Evolutionary conservation across 2,329 filamentous ascomycete genomes (phyloP), one percentile per base, ranked within the genome.

Genomic region (Helotiales sp.): DNA sequence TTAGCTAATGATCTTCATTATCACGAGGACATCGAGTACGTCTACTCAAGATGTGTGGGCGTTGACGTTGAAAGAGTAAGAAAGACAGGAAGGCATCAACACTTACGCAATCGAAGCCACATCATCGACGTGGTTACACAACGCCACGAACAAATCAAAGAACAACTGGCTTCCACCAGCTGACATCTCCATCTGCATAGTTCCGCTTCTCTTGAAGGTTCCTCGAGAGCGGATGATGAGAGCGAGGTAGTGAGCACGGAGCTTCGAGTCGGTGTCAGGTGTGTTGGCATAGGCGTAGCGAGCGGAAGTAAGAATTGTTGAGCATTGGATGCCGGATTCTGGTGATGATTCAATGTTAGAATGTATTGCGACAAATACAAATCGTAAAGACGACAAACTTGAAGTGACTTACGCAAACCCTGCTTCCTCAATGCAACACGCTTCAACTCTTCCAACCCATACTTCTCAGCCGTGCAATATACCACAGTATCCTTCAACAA

Each of bases 181-280:
- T 73, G 89, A 89, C 92, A 97, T 96, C 77, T 96, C 92, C 66
- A 90, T 84, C 76, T 96, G 93, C 92, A 96, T 96, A 3, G 92
- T 96, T 54, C 92, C 91, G 74, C 91, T 96, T 55, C 91, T 83
- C 80, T 96, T 96, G 76, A 97, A 96, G 2, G 91, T 96, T 70
- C 84, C 83, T 65, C 93, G 85, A 67, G 88, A 91, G 64, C 92
- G 87, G 71, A 96, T 96, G 75, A 96, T 96, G 70, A 96, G 85
- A 17, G 93, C 91, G 34, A 96, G 85, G 68, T 96, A 97, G 74
- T 96, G 92, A 24, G 91, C 91, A 58, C 93, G 84, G 54, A 96
- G 81, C 74, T 93, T 93, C n/a, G 90, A 93, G 77, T 96, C 93
- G 22, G 81, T 90, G 71, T 96, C 91, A 2, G 92, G 91, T 0